Conservation (phyloP, 768 basidiomycete genomes). For the Suillus subalutaceus region DNA sequence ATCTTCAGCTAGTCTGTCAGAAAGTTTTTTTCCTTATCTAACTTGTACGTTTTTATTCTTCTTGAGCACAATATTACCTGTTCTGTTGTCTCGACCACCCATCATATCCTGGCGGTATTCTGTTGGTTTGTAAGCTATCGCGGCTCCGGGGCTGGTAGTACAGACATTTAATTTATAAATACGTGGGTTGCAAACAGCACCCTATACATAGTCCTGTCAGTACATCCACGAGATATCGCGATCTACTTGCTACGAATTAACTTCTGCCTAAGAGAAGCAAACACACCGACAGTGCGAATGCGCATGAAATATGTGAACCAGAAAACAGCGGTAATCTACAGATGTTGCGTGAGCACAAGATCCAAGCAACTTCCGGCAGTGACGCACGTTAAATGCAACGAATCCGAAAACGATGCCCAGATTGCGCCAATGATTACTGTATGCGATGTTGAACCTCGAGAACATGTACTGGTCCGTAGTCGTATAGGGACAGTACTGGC, state of each 20-base stretch:
- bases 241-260: background rate
- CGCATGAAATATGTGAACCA: background rate
- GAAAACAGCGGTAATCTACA: background rate
- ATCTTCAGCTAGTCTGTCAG: background rate
- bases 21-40: background rate
- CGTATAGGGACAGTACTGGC: constrained; percentile 74
- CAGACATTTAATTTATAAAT: background rate
- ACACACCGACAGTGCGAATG: background rate
- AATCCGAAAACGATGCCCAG: constrained; percentile 49
- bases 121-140: background rate
- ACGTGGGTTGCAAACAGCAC: background rate
- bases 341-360: background rate
- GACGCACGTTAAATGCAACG: constrained; percentile 46
- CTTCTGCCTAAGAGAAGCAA: background rate
- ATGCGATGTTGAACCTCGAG: constrained; percentile 59
- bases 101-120: too few species aligned
- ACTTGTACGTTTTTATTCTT: background rate
- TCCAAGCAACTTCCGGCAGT: background rate
- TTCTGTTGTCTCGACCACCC: too few species aligned
- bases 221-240: background rate
- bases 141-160: too few species aligned
- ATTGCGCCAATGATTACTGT: constrained; percentile 50
- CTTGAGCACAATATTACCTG: too few species aligned
- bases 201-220: background rate
- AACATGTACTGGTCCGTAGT: constrained; percentile 56